Percentiles rank a stretch among this genome's conserved stretches.
Conservation (phyloP, 1,139 yeast genomes). For the Sugiyamaella paludigena region DNA sequence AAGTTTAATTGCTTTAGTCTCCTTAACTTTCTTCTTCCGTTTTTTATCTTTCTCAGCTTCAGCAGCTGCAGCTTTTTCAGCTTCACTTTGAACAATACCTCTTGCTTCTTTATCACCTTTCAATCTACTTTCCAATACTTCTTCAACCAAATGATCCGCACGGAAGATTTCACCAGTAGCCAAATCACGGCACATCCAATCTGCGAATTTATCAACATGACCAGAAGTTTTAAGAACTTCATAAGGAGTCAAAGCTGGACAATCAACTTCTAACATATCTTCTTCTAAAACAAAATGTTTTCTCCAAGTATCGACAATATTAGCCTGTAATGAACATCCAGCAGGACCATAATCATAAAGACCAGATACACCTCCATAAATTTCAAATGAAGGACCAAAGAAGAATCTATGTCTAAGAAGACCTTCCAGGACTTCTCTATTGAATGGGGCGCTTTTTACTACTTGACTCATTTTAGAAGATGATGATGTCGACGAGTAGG, state of each 20-base stretch:
- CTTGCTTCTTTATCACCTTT: slow-evolving; percentile 97
- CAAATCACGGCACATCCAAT: slow-evolving; percentile 97
- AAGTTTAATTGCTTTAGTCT: slow-evolving; percentile 81
- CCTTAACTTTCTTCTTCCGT: slow-evolving; percentile 96
- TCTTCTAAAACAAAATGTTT: slow-evolving; percentile 96
- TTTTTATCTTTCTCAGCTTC: slow-evolving; percentile 72
- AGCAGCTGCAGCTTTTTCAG: slow-evolving; percentile 55
- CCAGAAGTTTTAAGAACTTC: slow-evolving; percentile 98
- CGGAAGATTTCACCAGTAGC: slow-evolving; percentile 97
- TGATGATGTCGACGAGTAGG: too few relatives aligned
- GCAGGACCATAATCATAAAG: slow-evolving; percentile 99
- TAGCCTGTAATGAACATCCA: slow-evolving; percentile 97
- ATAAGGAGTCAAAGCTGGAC: slow-evolving; percentile 95
- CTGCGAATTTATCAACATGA: slow-evolving; percentile 97
- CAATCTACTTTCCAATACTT: slow-evolving; percentile 90
- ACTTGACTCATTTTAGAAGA: too few relatives aligned
- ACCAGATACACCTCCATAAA: slow-evolving; percentile 98
- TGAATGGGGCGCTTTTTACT: neutral
- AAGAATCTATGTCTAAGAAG: slow-evolving; percentile 93
- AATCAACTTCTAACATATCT: slow-evolving; percentile 98
- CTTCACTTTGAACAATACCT: slow-evolving; percentile 49
- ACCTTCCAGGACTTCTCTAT: slow-evolving; percentile 79
- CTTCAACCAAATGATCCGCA: slow-evolving; percentile 97
- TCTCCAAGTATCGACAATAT: slow-evolving; percentile 92
- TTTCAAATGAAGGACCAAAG: slow-evolving; percentile 95